Conservation (phyloP, 2,329 filamentous ascomycete genomes). For the Myriosclerotinia duriaeana region DNA sequence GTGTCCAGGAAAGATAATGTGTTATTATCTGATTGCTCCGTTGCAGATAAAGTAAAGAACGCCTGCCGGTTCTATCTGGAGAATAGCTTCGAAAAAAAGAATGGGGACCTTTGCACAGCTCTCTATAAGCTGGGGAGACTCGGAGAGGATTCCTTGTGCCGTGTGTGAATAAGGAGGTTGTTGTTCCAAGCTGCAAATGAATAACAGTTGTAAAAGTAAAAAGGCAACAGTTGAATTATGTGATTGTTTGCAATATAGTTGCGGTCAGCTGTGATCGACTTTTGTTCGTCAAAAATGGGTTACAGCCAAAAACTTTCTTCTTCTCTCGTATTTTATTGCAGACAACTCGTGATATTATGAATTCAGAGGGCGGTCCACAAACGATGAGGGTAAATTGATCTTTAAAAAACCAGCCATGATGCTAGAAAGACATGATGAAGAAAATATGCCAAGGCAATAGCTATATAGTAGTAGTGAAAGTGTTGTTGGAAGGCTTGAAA, state of each 20-base stretch:
- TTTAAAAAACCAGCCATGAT: constrained; percentile 12
- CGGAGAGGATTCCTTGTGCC: not conserved
- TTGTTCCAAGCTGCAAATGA: not conserved
- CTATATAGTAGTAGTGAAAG: not conserved
- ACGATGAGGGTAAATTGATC: constrained; percentile 15
- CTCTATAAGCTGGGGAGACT: constrained; percentile 5
- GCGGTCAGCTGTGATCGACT: not conserved
- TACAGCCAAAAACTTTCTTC: constrained; percentile 9
- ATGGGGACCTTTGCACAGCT: not conserved
- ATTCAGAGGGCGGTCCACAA: constrained; percentile 11
- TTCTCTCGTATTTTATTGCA: constrained; percentile 18
- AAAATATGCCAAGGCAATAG: not conserved
- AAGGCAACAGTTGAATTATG: not conserved
- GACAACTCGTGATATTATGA: constrained; percentile 18
- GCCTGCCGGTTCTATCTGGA: not conserved
- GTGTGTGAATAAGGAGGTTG: constrained; percentile 1
- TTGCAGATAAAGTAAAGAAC: not conserved
- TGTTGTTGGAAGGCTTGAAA: not conserved
- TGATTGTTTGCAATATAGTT: constrained; percentile 11
- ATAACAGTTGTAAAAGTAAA: not conserved
- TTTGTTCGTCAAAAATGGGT: constrained; percentile 1
- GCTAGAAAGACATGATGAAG: constrained; percentile 15
- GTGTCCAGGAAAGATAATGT: not conserved
- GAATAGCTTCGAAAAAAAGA: not conserved
- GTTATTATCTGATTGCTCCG: constrained; percentile 4